Percentiles rank a stretch among this genome's conserved stretches.
phyloP scores from a whole-genome alignment of 805 yeast species.

The Saccharomycopsis javanensis region DNA sequence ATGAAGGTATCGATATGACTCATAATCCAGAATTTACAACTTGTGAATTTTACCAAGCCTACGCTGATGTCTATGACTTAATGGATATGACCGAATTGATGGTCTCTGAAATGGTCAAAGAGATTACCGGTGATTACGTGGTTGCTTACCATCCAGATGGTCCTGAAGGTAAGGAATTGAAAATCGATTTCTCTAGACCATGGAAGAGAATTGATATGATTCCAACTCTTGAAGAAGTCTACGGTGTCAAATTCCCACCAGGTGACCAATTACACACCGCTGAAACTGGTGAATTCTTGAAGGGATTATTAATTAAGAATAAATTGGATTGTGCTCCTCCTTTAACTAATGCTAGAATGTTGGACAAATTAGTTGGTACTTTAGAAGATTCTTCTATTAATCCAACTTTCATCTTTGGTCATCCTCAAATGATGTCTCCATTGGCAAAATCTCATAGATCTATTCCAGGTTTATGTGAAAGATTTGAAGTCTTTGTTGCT shows the following conservation, averaged over 20 bases:
- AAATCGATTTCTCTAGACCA: conserved; percentile 86
- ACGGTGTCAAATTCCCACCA: conserved; percentile 84
- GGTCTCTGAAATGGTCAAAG: conserved; percentile 96
- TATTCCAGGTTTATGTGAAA: conserved; percentile 90
- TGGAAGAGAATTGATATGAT: conserved; percentile 99
- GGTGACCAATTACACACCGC: conserved; percentile 91
- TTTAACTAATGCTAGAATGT: conserved; percentile 95
- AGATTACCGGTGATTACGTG: conserved; percentile 82
- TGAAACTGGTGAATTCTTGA: conserved; percentile 87
- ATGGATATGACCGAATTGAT: conserved; percentile 81
- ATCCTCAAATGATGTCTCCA: conserved; percentile 99
- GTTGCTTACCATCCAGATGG: conserved; percentile 90
- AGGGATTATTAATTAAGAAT: conserved; percentile 64
- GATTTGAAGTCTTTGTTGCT: conserved; percentile 97
- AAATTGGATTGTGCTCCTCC: conserved; percentile 85
- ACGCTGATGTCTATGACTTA: conserved; percentile 54
- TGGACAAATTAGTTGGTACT: conserved; percentile 96
- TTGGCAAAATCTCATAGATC: conserved; percentile 93
- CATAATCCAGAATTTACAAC: conserved; percentile 93
- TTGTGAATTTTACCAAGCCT: conserved; percentile 80
- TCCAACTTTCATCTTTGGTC: conserved; percentile 97
- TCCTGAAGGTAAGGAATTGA: conserved; percentile 69
- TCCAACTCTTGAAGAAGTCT: conserved; percentile 83
- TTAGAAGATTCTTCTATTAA: conserved; percentile 89
- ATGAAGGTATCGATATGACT: conserved; percentile 86